Conservation (phyloP, 768 basidiomycete species). For the Termitomyces sp. region DNA sequence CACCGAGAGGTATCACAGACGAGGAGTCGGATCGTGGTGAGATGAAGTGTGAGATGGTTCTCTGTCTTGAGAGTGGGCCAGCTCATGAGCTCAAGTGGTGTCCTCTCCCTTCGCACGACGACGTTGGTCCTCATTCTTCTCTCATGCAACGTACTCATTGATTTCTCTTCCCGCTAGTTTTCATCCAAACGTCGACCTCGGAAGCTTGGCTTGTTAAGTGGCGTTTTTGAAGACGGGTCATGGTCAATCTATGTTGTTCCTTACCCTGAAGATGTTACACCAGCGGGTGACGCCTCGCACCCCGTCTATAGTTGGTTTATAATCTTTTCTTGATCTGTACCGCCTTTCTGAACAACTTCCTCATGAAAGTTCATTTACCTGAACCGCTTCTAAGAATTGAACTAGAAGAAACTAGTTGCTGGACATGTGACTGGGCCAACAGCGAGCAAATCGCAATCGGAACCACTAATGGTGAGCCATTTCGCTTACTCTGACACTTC, state of each 20-base stretch:
- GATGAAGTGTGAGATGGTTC: slow-evolving; percentile 77
- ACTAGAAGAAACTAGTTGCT: slow-evolving; percentile 71
- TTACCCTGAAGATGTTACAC: slow-evolving; percentile 55
- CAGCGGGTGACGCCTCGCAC: slow-evolving; percentile 16
- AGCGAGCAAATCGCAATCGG: slow-evolving; percentile 81
- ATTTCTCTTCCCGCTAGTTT: slow-evolving; percentile 1
- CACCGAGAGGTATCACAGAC: background rate
- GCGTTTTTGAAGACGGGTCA: slow-evolving; percentile 85
- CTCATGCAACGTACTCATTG: background rate
- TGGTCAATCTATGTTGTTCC: slow-evolving; percentile 78
- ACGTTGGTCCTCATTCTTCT: slow-evolving; percentile 20
- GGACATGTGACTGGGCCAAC: slow-evolving; percentile 87
- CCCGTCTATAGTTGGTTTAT: slow-evolving; percentile 49
- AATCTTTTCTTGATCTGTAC: background rate
- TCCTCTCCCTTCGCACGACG: slow-evolving; percentile 79
- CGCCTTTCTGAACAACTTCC: background rate
- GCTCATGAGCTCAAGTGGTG: slow-evolving; percentile 90
- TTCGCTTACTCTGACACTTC: background rate
- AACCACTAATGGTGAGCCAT: slow-evolving; percentile 66
- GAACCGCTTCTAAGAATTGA: slow-evolving; percentile 71
- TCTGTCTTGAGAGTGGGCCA: slow-evolving; percentile 81
- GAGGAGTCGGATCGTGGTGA: slow-evolving; percentile 32
- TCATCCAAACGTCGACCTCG: slow-evolving; percentile 21
- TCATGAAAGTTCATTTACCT: slow-evolving; percentile 45
- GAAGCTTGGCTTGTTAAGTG: slow-evolving; percentile 83